Conservation (phyloP, 192 early-diverging fungal species). For the Endogone sp. region DNA sequence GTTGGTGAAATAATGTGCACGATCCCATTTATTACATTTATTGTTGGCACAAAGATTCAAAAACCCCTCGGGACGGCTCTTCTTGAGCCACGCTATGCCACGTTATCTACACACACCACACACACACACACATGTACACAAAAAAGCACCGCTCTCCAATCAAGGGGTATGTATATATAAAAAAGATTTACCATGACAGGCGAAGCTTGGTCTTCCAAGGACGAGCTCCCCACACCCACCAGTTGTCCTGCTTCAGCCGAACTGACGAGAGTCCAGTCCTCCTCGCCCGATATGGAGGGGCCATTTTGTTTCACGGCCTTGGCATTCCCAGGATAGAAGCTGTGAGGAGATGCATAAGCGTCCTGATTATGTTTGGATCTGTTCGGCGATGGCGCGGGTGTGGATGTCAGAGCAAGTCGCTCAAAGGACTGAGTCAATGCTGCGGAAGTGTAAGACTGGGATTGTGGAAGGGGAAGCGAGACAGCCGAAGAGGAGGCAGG, state of each 20-base stretch:
- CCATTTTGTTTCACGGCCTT: not conserved
- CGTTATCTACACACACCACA: not conserved
- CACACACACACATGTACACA: too few species aligned
- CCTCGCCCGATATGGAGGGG: not conserved
- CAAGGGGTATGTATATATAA: too few species aligned
- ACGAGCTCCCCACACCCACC: not conserved
- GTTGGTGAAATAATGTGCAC: too few species aligned
- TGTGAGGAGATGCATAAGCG: not conserved
- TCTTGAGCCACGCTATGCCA: not conserved
- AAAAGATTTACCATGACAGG: not conserved
- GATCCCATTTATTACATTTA: too few species aligned
- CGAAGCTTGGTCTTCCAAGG: not conserved
- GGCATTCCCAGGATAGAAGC: not conserved
- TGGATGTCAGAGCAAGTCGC: not conserved
- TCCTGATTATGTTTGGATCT: not conserved
- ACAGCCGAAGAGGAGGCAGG: not conserved
- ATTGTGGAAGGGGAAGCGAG: not conserved
- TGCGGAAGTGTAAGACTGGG: not conserved
- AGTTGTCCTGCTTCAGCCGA: not conserved
- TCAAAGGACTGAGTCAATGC: not conserved
- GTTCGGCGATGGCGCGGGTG: not conserved
- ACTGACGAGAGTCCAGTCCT: not conserved
- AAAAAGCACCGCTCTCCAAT: too few species aligned
- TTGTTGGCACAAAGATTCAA: not conserved
- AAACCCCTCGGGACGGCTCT: not conserved